Percentiles rank a stretch among this genome's conserved stretches.
phyloP scores from a whole-genome alignment of 2,329 filamentous ascomycete species.

The Daldinia sp. region DNA sequence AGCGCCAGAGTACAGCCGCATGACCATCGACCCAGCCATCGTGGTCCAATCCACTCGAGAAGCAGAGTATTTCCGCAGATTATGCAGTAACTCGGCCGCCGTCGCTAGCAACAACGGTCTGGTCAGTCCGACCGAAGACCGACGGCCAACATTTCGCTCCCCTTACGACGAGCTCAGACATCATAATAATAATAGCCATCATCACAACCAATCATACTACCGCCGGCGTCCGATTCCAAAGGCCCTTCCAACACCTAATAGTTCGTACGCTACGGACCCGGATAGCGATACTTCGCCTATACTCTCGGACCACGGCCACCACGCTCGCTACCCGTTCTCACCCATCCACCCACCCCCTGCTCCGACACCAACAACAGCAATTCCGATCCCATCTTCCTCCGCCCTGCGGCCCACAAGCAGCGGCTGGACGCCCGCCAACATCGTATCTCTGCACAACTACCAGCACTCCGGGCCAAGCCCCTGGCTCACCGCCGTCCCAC shows the following conservation, averaged over 20 bases:
- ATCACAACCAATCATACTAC: conserved; percentile 31
- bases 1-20: conserved; percentile 73
- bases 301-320: conserved; percentile 35
- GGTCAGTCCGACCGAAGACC: conserved; percentile 45
- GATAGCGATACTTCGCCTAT: conserved; percentile 55
- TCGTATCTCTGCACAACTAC: conserved; percentile 26
- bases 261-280: conserved; percentile 57
- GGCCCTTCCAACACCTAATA: conserved; percentile 50
- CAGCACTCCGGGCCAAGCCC: conserved; percentile 52
- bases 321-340: conserved; percentile 43
- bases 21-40: conserved; percentile 72
- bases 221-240: conserved; percentile 48
- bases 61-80: conserved; percentile 58
- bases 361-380: conserved; percentile 18
- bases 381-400: not conserved
- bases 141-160: conserved; percentile 45
- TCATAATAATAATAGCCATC: not conserved
- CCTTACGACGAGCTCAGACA: conserved; percentile 46
- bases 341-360: conserved; percentile 38
- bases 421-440: conserved; percentile 50
- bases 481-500: conserved; percentile 60
- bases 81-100: conserved; percentile 49
- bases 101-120: conserved; percentile 32
- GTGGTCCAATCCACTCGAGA: conserved; percentile 65
- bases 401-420: conserved; percentile 41